phyloP scores from a whole-genome alignment of 768 basidiomycete genomes.

The Serpula lacrymans region DNA sequence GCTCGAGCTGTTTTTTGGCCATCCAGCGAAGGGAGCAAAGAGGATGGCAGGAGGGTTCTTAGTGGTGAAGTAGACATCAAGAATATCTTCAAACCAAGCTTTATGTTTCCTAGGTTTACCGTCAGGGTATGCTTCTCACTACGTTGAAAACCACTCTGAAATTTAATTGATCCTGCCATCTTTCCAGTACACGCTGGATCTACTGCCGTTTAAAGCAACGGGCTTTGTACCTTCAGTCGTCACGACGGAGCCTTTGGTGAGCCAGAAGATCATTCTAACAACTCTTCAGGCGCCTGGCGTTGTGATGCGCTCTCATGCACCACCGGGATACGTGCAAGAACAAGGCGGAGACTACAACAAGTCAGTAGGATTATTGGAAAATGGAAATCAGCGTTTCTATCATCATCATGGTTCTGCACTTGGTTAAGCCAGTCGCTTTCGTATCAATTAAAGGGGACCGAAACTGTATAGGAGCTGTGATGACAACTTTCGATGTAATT shows the following conservation, averaged over 20 bases:
- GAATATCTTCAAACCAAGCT: constrained; percentile 39
- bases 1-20: constrained; percentile 52
- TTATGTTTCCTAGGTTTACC: constrained; percentile 43
- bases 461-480: not conserved
- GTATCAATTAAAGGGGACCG: not conserved
- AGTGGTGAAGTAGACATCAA: constrained; percentile 52
- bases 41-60: constrained; percentile 32
- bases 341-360: constrained; percentile 47
- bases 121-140: constrained; percentile 37
- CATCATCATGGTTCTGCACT: constrained; percentile 15
- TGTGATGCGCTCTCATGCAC: constrained; percentile 42
- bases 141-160: not conserved
- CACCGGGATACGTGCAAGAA: constrained; percentile 47
- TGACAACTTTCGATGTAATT: not conserved
- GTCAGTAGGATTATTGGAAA: constrained; percentile 49
- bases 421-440: constrained; percentile 2
- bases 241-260: constrained; percentile 30
- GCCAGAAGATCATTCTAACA: constrained; percentile 37
- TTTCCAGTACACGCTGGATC: constrained; percentile 41
- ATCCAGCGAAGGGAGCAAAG: constrained; percentile 29
- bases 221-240: constrained; percentile 35
- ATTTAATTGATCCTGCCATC: constrained; percentile 2
- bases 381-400: constrained; percentile 52
- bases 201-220: constrained; percentile 39
- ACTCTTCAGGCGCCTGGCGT: constrained; percentile 38